Evolutionary conservation across 106 monocot genomes (phyloP), one percentile per base, ranked within the genome.

Genomic region (Xerophyta viscosa): DNA sequence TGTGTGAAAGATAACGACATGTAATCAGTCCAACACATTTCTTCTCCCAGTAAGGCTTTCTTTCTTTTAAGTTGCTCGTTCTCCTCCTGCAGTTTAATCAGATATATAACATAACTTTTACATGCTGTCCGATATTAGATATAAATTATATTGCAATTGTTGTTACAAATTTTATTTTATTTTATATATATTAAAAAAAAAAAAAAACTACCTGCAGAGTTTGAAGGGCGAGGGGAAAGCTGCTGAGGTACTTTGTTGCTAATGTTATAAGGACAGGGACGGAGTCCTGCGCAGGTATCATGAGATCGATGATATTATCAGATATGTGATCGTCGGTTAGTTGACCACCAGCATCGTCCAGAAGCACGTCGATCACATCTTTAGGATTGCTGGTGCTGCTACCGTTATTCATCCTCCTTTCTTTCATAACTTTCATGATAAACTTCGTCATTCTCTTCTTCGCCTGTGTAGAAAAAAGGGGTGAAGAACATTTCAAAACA

Each of bases 281-380:
- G 0, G 93, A 94, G 28, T 94, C 93, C 61, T 94, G 88, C 1
- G 71, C 93, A 3, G 93, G 93, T 20, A 94, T 94, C 93, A 94
- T 94, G 20, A 94, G 28, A 52, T 94, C 93, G 27, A 94, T 77
- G 71, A 94, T 77, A 54, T 94, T 94, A 44, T 78, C 81, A 15
- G 84, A 77, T 43, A 94, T 88, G 23, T 84, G 72, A 9, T 88
- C 84, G 20, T 94, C 93, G 1, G 77, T 88, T 27, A 94, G 60
- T 56, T 74, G 62, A 29, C 67, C 57, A 45, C 77, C 72, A 8
- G 48, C 31, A 37, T 84, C 74, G 18, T 74, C 70, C 2, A 94
- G 46, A 27, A 94, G 52, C 4, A 88, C 93, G 48, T 94, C 93
- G 11, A 84, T 68, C 3, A 75, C 74, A 24, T 88, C 88, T 4